A percentile compares a stretch with the other conserved stretches of the same genome.
These are phyloP conservation scores for Paracorniculantispora psalliotae DNA, from an alignment of 2,329 filamentous ascomycete genomes.

Conservation along the genomic window DNA sequence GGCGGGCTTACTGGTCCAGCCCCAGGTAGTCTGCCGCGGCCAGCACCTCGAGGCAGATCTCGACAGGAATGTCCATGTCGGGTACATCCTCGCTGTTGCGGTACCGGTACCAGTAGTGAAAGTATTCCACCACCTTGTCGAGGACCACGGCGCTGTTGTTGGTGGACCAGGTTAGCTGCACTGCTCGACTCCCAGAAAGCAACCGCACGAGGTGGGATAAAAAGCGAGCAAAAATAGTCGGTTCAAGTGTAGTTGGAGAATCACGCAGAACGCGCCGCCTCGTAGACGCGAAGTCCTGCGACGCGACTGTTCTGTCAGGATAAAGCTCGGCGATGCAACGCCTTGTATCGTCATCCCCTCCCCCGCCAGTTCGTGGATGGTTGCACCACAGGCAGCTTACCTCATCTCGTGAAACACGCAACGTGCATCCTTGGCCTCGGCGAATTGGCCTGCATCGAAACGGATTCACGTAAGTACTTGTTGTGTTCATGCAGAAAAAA, in stretches of 20 bases:
- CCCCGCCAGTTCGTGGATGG: slow-evolving; percentile 12
- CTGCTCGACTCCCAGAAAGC: slow-evolving; percentile 15
- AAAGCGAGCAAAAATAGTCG: slow-evolving; percentile 38
- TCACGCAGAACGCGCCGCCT: slow-evolving; percentile 41
- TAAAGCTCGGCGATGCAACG: slow-evolving; percentile 33
- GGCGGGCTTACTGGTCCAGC: slow-evolving; percentile 48
- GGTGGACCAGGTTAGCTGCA: slow-evolving; percentile 19
- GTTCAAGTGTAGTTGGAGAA: slow-evolving; percentile 60
- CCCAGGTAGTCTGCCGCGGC: slow-evolving; percentile 74
- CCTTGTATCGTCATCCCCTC: slow-evolving; percentile 31
- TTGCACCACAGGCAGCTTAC: slow-evolving; percentile 41
- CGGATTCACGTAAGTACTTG: slow-evolving; percentile 9
- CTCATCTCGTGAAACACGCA: slow-evolving; percentile 69
- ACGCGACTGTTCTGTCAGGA: slow-evolving; percentile 40
- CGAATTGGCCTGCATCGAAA: slow-evolving; percentile 50
- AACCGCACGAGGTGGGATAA: slow-evolving; percentile 9
- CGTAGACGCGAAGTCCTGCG: slow-evolving; percentile 16
- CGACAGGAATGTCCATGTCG: slow-evolving; percentile 75
- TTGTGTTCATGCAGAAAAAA: slow-evolving; percentile 15
- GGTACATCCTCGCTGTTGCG: slow-evolving; percentile 66
- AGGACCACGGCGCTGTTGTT: slow-evolving; percentile 61
- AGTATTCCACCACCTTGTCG: slow-evolving; percentile 78
- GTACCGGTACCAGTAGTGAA: slow-evolving; percentile 76
- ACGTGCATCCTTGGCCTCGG: slow-evolving; percentile 58
- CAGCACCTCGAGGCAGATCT: slow-evolving; percentile 71